phyloP scores from a whole-genome alignment of 352 stramenopile genomes.

The Pythium inflatum region DNA sequence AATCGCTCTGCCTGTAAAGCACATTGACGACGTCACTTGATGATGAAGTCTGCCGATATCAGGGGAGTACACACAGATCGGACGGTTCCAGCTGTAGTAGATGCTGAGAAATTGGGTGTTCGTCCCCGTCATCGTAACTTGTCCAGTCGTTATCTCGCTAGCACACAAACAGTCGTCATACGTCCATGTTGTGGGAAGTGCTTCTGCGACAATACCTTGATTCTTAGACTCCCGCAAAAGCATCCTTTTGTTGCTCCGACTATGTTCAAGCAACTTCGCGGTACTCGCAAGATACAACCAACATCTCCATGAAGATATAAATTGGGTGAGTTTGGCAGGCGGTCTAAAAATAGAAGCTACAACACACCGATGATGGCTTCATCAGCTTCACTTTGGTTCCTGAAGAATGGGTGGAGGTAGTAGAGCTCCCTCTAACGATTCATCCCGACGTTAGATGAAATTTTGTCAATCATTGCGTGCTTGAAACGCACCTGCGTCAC shows the following conservation, averaged over 20 bases:
- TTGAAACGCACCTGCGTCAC: conserved; percentile 61
- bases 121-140: conserved; percentile 56
- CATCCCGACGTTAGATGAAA: background rate
- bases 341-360: background rate
- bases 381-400: conserved; percentile 76
- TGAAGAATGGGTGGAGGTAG: conserved; percentile 87
- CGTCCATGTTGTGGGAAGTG: too few species aligned
- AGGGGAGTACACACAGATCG: conserved; percentile 64
- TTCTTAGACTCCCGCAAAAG: conserved; percentile 60
- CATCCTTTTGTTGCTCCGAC: conserved; percentile 83
- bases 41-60: too few species aligned
- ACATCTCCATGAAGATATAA: conserved; percentile 44
- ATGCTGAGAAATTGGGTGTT: conserved; percentile 77
- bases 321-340: background rate
- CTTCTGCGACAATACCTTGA: too few species aligned
- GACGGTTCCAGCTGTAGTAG: conserved; percentile 57
- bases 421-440: conserved; percentile 73
- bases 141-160: conserved; percentile 65
- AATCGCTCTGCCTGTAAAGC: conserved; percentile 66
- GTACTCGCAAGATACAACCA: conserved; percentile 70
- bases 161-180: too few species aligned
- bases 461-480: background rate
- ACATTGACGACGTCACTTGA: too few species aligned
- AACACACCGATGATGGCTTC: conserved; percentile 80
- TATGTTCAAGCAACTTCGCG: conserved; percentile 77